Percentiles rank a stretch among this genome's conserved stretches.
Evolutionary conservation across 129 eudicot species (phyloP).

Genomic region (Ambrosia trifida): DNA sequence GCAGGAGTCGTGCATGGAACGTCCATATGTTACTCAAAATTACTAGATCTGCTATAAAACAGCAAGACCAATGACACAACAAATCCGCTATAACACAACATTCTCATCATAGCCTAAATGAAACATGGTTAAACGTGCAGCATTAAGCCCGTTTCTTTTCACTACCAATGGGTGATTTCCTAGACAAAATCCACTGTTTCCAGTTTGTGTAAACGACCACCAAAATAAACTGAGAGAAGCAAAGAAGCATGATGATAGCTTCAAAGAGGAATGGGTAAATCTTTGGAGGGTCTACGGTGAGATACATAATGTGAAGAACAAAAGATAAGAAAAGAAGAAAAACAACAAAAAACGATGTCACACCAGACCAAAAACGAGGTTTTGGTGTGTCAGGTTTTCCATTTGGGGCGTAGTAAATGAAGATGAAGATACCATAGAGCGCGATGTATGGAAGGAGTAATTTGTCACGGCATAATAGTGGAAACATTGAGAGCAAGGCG

Average conservation of each 20-base stretch:
- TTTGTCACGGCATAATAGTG: constrained; percentile 78
- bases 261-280: constrained; percentile 88
- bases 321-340: constrained; percentile 45
- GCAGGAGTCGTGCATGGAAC: too few species aligned
- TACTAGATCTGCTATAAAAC: too few species aligned
- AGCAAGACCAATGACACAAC: not conserved
- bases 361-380: constrained; percentile 16
- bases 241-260: constrained; percentile 82
- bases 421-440: constrained; percentile 63
- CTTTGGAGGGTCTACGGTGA: constrained; percentile 61
- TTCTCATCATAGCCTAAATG: not conserved
- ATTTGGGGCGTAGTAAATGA: constrained; percentile 60
- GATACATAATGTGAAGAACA: constrained; percentile 63
- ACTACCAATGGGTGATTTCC: constrained; percentile 21
- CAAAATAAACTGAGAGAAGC: constrained; percentile 81
- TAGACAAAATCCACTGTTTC: constrained; percentile 67
- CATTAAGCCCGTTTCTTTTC: constrained; percentile 52
- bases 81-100: too few species aligned
- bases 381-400: constrained; percentile 41
- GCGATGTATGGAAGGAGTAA: constrained; percentile 66
- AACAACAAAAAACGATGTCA: constrained; percentile 30
- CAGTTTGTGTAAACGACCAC: constrained; percentile 57
- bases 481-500: constrained; percentile 86
- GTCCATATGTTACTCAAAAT: too few species aligned
- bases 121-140: constrained; percentile 1